These are phyloP conservation scores for Beauveria caledonica DNA, from an alignment of 2,329 filamentous ascomycete genomes.

Conservation along the genomic window DNA sequence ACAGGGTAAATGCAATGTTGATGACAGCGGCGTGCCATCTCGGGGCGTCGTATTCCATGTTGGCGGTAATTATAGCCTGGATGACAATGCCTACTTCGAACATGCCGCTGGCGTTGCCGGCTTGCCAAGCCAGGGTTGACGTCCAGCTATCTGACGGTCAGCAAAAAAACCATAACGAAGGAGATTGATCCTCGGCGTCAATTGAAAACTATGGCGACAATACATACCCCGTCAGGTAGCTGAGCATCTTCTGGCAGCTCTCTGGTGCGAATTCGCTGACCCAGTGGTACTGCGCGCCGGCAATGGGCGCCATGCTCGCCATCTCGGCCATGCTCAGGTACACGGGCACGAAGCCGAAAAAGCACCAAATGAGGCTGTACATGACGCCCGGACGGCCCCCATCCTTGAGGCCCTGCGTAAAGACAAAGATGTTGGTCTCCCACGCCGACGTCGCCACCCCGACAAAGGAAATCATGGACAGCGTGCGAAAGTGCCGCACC, in stretches of 20 bases:
- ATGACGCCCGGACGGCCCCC: conserved; percentile 12
- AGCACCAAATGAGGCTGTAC: conserved; percentile 8
- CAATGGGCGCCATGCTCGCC: conserved; percentile 18
- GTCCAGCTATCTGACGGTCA: conserved; percentile 10
- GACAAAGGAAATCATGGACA: conserved; percentile 11
- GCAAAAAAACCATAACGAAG: too few relatives aligned
- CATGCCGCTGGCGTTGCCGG: conserved; percentile 13
- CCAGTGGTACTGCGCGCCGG: conserved; percentile 19
- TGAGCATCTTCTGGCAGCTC: conserved; percentile 8
- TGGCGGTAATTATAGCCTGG: conserved; percentile 13
- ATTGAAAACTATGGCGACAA: neutral
- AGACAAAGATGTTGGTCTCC: conserved; percentile 9
- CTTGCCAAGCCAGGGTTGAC: conserved; percentile 15
- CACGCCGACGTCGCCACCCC: conserved; percentile 5
- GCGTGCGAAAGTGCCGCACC: conserved; percentile 7
- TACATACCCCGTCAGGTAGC: conserved; percentile 9
- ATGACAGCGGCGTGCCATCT: conserved; percentile 14
- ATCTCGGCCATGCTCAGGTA: conserved; percentile 17
- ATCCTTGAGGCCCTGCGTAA: conserved; percentile 9
- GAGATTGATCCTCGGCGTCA: neutral
- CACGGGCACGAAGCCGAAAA: conserved; percentile 10
- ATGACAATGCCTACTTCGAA: conserved; percentile 14
- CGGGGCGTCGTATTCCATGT: conserved; percentile 9
- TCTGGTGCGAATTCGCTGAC: conserved; percentile 14
- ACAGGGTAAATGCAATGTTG: conserved; percentile 8